These are phyloP conservation scores for Cordyceps fumosorosea DNA, from an alignment of 2,329 filamentous ascomycete species.

Conservation along the genomic window DNA sequence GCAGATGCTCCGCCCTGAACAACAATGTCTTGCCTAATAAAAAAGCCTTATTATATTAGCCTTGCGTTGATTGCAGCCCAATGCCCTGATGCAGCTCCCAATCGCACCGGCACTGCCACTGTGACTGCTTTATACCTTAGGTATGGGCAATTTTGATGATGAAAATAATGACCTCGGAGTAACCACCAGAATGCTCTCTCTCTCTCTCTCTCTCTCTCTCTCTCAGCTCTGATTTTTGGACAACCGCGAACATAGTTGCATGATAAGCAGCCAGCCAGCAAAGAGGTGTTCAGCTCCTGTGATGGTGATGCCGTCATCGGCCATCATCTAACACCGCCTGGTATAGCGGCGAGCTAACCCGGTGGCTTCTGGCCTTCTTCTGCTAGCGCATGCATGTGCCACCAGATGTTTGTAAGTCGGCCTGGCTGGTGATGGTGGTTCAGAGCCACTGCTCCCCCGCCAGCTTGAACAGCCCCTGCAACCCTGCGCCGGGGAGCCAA, in stretches of 20 bases:
- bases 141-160: not conserved
- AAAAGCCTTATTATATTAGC: too few species aligned
- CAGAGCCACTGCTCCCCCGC: not conserved
- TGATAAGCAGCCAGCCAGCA: not conserved
- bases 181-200: not conserved
- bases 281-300: not conserved
- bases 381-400: conserved; percentile 1
- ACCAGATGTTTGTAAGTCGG: not conserved
- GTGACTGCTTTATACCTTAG: not conserved
- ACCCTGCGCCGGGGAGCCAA: not conserved
- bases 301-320: not conserved
- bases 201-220: not conserved
- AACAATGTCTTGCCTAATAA: not conserved
- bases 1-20: not conserved
- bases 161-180: not conserved
- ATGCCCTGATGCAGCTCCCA: not conserved
- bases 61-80: conserved; percentile 1
- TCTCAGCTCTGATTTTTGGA: not conserved
- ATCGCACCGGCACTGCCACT: not conserved
- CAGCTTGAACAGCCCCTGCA: not conserved
- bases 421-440: not conserved
- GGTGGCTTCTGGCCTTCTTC: not conserved
- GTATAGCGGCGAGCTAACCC: not conserved
- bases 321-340: not conserved
- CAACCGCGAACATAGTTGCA: not conserved